Evolutionary conservation across 768 basidiomycete genomes (phyloP).

Genomic region (Pleurotus sapidus): DNA sequence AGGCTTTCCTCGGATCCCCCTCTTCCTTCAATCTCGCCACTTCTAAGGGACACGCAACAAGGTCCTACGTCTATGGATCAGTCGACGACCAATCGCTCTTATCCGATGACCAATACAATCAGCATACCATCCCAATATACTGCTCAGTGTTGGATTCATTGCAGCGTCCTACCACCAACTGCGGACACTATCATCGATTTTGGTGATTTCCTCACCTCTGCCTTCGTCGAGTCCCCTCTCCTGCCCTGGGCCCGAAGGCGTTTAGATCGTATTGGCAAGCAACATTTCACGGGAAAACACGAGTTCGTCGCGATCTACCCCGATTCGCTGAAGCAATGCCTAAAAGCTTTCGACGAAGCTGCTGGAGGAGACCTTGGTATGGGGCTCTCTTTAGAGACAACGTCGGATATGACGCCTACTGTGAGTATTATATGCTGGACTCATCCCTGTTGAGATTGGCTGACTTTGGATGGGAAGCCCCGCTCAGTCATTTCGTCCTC

Average conservation of each 20-base stretch:
- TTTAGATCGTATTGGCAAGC: constrained; percentile 60
- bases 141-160: constrained; percentile 39
- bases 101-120: constrained; percentile 40
- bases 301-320: constrained; percentile 39
- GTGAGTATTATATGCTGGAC: background rate
- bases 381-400: constrained; percentile 35
- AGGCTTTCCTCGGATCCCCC: constrained; percentile 25
- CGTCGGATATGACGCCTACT: constrained; percentile 15
- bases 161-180: constrained; percentile 33
- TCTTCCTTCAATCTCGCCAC: constrained; percentile 24
- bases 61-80: constrained; percentile 51
- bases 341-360: constrained; percentile 44
- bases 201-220: constrained; percentile 46
- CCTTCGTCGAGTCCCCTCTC: constrained; percentile 46
- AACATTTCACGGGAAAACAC: constrained; percentile 43
- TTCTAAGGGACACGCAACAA: constrained; percentile 33
- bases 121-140: constrained; percentile 40
- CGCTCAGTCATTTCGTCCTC: background rate
- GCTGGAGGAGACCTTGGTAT: constrained; percentile 47
- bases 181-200: constrained; percentile 35
- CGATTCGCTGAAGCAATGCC: constrained; percentile 35
- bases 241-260: constrained; percentile 46
- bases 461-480: background rate
- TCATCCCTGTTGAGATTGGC: background rate
- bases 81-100: constrained; percentile 41